These are phyloP conservation scores for Globisporangium alternatum DNA, from an alignment of 352 stramenopile species.

Conservation along the genomic window DNA sequence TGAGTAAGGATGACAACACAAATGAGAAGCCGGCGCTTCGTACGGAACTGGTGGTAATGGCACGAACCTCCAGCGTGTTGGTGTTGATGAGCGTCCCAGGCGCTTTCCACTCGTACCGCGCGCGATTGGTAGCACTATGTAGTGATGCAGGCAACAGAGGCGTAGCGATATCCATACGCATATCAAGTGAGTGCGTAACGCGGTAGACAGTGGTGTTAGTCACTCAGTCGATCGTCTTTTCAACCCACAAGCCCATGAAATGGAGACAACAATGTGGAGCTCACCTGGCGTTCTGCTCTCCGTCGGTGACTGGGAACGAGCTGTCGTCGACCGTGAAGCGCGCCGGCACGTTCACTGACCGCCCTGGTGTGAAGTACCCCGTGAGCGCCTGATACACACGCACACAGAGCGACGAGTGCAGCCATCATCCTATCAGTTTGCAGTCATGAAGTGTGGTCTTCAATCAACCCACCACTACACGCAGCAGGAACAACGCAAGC, in stretches of 20 bases:
- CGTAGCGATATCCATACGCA: background rate
- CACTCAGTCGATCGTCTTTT: background rate
- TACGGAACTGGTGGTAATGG: background rate
- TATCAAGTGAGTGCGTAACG: background rate
- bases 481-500: background rate
- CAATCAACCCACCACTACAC: constrained; percentile 14
- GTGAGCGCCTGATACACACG: constrained; percentile 32
- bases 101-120: constrained; percentile 75
- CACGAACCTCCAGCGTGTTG: constrained; percentile 82
- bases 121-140: constrained; percentile 38
- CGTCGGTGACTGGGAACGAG: constrained; percentile 38
- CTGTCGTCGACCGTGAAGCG: constrained; percentile 75
- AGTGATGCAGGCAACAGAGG: background rate
- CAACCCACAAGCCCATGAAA: background rate
- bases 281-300: constrained; percentile 10
- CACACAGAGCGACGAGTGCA: background rate
- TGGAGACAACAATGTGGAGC: background rate
- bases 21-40: background rate
- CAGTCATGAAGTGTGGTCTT: background rate
- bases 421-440: background rate
- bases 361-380: constrained; percentile 66
- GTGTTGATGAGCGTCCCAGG: constrained; percentile 74
- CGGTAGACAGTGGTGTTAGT: background rate
- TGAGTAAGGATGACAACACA: background rate
- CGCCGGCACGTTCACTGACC: constrained; percentile 54